Base-by-base conservation (phyloP, 129 eudicot genomes). In the Lactuca sativa region DNA sequence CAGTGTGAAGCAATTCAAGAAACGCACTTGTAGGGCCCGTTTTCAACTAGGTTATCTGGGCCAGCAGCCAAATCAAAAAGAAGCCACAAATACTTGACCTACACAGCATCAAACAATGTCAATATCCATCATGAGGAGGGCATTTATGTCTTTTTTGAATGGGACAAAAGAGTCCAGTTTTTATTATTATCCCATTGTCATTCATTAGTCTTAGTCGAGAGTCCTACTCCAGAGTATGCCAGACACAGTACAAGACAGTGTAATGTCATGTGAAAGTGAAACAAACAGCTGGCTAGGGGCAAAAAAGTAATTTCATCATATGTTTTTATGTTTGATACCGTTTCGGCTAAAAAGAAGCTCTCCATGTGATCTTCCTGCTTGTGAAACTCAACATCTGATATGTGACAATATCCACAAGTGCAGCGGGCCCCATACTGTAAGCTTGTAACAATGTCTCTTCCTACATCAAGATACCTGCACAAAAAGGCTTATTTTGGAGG, bases 291-390 rank as follows among this genome's bases (percentile, higher is more conserved):
- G 9, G 15, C 2, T n/a, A 7, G 58, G 58, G 58, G 30, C 12
- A 65, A 43, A 65, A 32, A 2, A 43, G 14, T 68, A 9, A 66
- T 48, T 51, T 48, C 17, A 9, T 25, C 37, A 6, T 7, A 43
- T 37, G 59, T n/a, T n/a, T 38, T 3, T 9, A 41, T 14, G 18
- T 48, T 65, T 10, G 80, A 73, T 85, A 93, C 98, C 30, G 98
- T 93, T 81, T 93, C 98, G 4, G 98, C 95, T 67, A 89, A 83
- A 76, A 93, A 93, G 85, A 93, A 93, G 86, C 98, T 93, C 77
- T 93, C 98, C 98, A 89, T 93, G 81, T 93, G 90, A 80, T 93
- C 98, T 83, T 93, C 98, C 78, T 87, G 96, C 73, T 74, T 83
- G 79, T 93, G 98, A 78, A 70, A 76, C 83, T 93, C 98, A 0